Percentiles rank a stretch among this genome's conserved stretches.
Conservation (phyloP, 106 monocot genomes). For the Acorus gramineus region DNA sequence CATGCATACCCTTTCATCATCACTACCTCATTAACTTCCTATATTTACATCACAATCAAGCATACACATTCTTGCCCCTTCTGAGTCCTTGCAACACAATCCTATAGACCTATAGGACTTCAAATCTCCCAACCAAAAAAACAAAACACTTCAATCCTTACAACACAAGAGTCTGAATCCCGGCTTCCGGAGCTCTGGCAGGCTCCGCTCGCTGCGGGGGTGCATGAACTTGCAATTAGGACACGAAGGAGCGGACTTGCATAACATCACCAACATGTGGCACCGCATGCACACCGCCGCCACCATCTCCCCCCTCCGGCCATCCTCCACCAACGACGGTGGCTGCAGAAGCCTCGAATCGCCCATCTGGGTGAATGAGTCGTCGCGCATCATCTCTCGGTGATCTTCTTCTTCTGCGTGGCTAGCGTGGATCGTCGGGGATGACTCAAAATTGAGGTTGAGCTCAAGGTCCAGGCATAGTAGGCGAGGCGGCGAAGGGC, state of each 20-base stretch:
- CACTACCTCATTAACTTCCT: too few relatives aligned
- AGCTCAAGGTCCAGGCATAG: constrained; percentile 49
- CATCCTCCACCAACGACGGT: constrained; percentile 4
- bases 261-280: constrained; percentile 83
- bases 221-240: constrained; percentile 80
- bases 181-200: constrained; percentile 13
- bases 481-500: background rate
- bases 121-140: too few relatives aligned
- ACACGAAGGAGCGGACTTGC: constrained; percentile 45
- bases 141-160: constrained; percentile 14
- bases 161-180: constrained; percentile 24
- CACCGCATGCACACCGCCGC: constrained; percentile 62
- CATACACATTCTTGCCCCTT: too few relatives aligned
- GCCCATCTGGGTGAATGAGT: too few relatives aligned
- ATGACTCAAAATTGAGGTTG: constrained; percentile 34
- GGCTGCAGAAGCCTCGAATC: background rate
- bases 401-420: background rate
- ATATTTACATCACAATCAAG: too few relatives aligned
- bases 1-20: too few relatives aligned
- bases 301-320: constrained; percentile 40
- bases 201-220: constrained; percentile 12
- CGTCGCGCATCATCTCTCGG: background rate
- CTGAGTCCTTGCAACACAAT: too few relatives aligned
- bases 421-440: background rate
- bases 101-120: too few relatives aligned